Conservation (phyloP, 179 eudicot genomes). For the Beta corolliflora region DNA sequence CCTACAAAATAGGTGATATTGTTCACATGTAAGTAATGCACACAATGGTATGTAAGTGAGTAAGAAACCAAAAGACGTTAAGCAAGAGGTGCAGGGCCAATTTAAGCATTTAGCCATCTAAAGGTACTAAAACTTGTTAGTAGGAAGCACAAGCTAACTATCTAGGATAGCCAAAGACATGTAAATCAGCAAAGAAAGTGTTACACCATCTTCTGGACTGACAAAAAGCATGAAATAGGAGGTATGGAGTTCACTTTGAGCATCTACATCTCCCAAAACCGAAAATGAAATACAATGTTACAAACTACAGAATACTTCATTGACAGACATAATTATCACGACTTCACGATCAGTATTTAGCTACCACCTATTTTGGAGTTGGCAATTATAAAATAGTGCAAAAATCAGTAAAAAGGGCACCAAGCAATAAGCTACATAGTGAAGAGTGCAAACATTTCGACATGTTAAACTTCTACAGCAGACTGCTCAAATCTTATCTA, state of each 20-base stretch:
- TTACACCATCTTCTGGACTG: not conserved
- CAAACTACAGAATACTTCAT: not conserved
- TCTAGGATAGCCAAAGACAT: not conserved
- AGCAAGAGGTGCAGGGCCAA: not conserved
- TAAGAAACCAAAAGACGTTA: not conserved
- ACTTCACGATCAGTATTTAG: not conserved
- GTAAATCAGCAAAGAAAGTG: not conserved
- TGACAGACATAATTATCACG: not conserved
- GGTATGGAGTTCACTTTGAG: not conserved
- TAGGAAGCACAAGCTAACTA: not conserved
- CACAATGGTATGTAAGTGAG: not conserved
- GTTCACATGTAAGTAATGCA: not conserved
- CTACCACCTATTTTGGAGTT: not conserved
- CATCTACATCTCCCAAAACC: not conserved
- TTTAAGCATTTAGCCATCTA: not conserved
- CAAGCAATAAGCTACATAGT: not conserved
- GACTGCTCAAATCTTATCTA: not conserved
- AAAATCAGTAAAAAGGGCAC: not conserved
- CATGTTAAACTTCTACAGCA: not conserved
- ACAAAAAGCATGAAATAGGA: not conserved
- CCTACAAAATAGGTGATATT: constrained; percentile 43
- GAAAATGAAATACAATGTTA: not conserved
- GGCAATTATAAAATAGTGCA: not conserved
- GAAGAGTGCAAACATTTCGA: not conserved
- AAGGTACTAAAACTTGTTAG: not conserved